phyloP scores from a whole-genome alignment of 2,329 filamentous ascomycete genomes.

The Fusarium coffeatum region DNA sequence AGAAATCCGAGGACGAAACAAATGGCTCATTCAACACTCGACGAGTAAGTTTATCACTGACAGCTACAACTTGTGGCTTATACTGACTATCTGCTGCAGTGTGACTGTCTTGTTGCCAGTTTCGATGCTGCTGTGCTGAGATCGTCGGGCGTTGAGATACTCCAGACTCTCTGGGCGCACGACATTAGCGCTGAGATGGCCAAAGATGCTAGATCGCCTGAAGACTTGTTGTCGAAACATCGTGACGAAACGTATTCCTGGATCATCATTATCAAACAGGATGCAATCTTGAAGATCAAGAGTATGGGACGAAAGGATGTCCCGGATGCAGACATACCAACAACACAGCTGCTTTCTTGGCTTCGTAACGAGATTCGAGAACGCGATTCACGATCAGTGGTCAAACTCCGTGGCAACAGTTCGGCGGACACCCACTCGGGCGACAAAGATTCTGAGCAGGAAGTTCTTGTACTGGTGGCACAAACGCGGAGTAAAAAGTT shows the following conservation, averaged over 20 bases:
- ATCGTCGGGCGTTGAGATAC: conserved; percentile 78
- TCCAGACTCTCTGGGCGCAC: conserved; percentile 83
- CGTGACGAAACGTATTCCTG: conserved; percentile 83
- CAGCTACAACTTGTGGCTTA: not conserved
- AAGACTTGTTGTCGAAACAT: conserved; percentile 82
- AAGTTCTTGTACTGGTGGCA: conserved; percentile 86
- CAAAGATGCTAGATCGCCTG: conserved; percentile 79
- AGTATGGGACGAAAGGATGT: conserved; percentile 80
- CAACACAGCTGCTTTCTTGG: conserved; percentile 79
- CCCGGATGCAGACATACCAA: conserved; percentile 79
- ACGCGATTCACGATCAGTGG: conserved; percentile 71
- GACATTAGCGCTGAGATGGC: conserved; percentile 91
- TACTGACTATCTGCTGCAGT: conserved; percentile 58
- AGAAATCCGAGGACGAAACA: conserved; percentile 74
- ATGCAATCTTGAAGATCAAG: conserved; percentile 80
- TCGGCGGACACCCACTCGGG: conserved; percentile 48
- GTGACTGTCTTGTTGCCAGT: conserved; percentile 89
- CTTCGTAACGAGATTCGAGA: conserved; percentile 86
- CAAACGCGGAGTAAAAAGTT: conserved; percentile 91
- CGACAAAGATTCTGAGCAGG: conserved; percentile 66
- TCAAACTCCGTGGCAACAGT: conserved; percentile 54
- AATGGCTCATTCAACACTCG: conserved; percentile 68
- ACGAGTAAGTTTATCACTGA: conserved; percentile 62
- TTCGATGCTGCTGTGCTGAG: conserved; percentile 83
- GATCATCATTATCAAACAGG: conserved; percentile 89